Base-by-base conservation (phyloP, 331 rosid species). In the Rosa hybrid region DNA sequence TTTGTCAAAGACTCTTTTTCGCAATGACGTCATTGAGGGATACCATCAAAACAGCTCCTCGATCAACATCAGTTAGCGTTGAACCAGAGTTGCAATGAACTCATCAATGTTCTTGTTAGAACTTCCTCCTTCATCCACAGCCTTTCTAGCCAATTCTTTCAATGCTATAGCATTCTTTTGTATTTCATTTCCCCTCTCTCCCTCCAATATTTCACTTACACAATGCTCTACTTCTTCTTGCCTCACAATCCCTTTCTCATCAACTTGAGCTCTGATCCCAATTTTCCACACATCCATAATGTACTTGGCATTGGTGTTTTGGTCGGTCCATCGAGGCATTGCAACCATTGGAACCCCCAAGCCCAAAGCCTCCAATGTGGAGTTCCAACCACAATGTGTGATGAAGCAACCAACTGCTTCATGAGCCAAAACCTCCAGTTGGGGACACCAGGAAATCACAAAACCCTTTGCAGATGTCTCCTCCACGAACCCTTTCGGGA, bases 371-470 rank as follows among this genome's bases (percentile, higher is more conserved):
- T 89, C 93, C 81, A 87, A 49, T 0, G 89, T 77, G 1, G 91
- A 88, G n/a, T 72, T 72, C 77, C 77, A 72, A 4, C 82, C 90
- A 57, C 90, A 87, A 46, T 89, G 91, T 16, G 89, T 82, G 14
- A 90, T 62, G 73, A 87, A 90, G 73, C 92, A 89, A 0, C 87
- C 91, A 8, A 92, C 78, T 2, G 86, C 80, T 27, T 88, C 83
- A 62, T 90, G 91, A 1, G 75, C 75, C 21, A 92, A 48, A 2
- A 89, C 90, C 23, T 87, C 84, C 4, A 87, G 23, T 1, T 90
- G 94, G 0, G 86, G 81, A 20, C 90, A 89, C 96, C 93, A 89
- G 0, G 79, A 39, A 4, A 91, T 85, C 72, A 89, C 74, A 12
- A 87, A 54, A 2, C 90, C 90, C 77, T 83, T 82, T 44, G 71